These are phyloP conservation scores for Periglandula ipomoeae DNA, from an alignment of 2,329 filamentous ascomycete species.

Conservation along the genomic window DNA sequence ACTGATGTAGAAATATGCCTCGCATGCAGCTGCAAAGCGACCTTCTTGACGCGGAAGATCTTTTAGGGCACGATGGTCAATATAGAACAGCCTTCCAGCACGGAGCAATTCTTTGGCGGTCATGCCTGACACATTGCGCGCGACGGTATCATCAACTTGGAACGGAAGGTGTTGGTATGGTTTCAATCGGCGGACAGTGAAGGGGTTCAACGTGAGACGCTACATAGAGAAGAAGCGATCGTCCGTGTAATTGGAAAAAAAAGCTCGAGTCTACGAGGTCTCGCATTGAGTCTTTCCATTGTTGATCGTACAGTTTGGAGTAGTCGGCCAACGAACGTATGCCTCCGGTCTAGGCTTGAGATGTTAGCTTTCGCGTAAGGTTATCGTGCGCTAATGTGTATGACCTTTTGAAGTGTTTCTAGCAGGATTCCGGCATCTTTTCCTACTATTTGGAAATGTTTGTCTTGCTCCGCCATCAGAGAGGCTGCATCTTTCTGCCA, in stretches of 20 bases:
- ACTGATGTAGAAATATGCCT: conserved; percentile 38
- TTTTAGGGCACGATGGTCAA: conserved; percentile 30
- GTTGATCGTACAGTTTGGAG: conserved; percentile 28
- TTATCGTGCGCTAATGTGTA: neutral
- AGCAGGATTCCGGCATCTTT: neutral
- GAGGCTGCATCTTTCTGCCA: conserved; percentile 1
- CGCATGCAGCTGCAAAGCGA: conserved; percentile 31
- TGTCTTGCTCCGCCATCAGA: neutral
- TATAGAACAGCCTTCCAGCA: conserved; percentile 32
- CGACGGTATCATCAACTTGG: conserved; percentile 20
- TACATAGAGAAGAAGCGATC: conserved; percentile 40
- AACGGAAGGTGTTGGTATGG: conserved; percentile 26
- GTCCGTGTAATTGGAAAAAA: conserved; percentile 34
- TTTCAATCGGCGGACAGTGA: conserved; percentile 24
- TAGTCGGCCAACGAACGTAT: conserved; percentile 28
- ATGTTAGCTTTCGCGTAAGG: neutral
- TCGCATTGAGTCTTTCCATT: conserved; percentile 30
- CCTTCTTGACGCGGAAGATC: conserved; percentile 13
- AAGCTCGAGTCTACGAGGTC: conserved; percentile 20
- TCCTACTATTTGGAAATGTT: neutral
- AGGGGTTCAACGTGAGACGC: conserved; percentile 33
- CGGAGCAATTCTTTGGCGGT: conserved; percentile 23
- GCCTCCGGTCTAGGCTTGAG: conserved; percentile 15
- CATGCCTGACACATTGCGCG: conserved; percentile 20
- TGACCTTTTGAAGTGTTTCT: neutral